Evolutionary conservation across 1,139 yeast species (phyloP).

Genomic region (Trichomonascaceae sp.): DNA sequence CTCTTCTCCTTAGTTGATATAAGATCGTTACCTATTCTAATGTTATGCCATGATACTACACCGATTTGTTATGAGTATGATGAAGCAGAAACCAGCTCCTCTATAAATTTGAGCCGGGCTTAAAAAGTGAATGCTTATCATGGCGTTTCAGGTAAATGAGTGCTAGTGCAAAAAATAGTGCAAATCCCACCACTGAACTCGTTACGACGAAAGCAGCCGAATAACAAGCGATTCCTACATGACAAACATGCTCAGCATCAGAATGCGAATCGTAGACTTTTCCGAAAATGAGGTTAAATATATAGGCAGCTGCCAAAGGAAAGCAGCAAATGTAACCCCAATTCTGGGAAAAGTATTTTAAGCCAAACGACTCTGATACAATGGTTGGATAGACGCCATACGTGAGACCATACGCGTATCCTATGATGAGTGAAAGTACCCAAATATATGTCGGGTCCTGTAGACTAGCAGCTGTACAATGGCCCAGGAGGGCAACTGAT

Average conservation of each 20-base stretch:
- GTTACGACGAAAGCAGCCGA: constrained; percentile 24
- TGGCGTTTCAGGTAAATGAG: constrained; percentile 19
- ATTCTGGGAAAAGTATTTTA: constrained; percentile 61
- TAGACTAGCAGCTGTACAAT: constrained; percentile 23
- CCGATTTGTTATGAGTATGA: not conserved
- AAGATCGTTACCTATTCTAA: not conserved
- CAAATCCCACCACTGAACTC: constrained; percentile 35
- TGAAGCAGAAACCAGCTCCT: not conserved
- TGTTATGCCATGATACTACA: not conserved
- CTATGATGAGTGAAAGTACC: constrained; percentile 51
- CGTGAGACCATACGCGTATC: constrained; percentile 65
- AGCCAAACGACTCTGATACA: constrained; percentile 65
- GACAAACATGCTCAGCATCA: constrained; percentile 22
- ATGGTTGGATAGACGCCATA: constrained; percentile 77
- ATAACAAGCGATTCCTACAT: constrained; percentile 25
- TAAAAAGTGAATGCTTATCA: constrained; percentile 1
- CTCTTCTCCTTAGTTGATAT: not conserved
- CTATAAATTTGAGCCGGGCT: not conserved
- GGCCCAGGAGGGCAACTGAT: constrained; percentile 33
- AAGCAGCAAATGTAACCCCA: constrained; percentile 59
- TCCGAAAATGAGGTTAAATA: constrained; percentile 32
- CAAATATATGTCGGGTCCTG: constrained; percentile 37
- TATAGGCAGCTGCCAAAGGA: constrained; percentile 31
- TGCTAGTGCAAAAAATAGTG: constrained; percentile 29
- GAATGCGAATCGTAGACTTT: constrained; percentile 30